Evolutionary conservation across 2,329 filamentous ascomycete genomes (phyloP).

Genomic region (Ilyonectria sp.): DNA sequence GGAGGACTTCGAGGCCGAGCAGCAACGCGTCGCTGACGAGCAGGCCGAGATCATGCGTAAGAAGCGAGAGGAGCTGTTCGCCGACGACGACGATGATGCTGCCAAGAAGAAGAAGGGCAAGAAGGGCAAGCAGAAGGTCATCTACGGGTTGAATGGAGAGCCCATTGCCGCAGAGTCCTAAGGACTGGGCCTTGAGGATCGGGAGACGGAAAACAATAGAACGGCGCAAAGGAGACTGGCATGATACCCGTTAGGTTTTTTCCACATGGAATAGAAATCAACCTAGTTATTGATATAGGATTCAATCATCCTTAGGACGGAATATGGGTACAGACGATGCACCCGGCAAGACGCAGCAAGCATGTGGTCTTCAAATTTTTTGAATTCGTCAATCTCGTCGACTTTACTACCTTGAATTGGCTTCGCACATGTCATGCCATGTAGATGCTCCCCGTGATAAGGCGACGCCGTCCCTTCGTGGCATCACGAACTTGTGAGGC

Average conservation of each 20-base stretch:
- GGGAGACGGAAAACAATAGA: conserved; percentile 28
- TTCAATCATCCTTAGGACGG: conserved; percentile 14
- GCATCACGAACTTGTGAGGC: conserved; percentile 36
- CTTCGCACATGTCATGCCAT: conserved; percentile 35
- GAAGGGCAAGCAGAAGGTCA: conserved; percentile 53
- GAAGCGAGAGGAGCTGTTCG: conserved; percentile 66
- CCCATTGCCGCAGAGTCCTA: conserved; percentile 49
- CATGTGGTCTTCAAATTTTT: conserved; percentile 23
- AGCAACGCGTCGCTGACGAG: conserved; percentile 61
- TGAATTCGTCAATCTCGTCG: conserved; percentile 47
- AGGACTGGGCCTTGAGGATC: background rate
- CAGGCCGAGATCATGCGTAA: conserved; percentile 63
- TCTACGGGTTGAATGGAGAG: conserved; percentile 57
- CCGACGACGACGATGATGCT: conserved; percentile 54
- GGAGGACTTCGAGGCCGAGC: conserved; percentile 62
- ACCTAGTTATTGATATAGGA: conserved; percentile 30
- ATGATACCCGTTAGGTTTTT: conserved; percentile 49
- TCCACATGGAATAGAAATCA: conserved; percentile 16
- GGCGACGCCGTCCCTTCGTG: conserved; percentile 36
- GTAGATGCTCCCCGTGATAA: conserved; percentile 34
- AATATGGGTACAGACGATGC: conserved; percentile 15
- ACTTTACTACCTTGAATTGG: conserved; percentile 37
- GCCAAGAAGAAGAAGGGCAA: conserved; percentile 54
- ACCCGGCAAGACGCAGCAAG: conserved; percentile 16
- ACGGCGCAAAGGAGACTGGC: conserved; percentile 41